phyloP scores from a whole-genome alignment of 2,329 filamentous ascomycete species.

The Aureobasidium sp. region DNA sequence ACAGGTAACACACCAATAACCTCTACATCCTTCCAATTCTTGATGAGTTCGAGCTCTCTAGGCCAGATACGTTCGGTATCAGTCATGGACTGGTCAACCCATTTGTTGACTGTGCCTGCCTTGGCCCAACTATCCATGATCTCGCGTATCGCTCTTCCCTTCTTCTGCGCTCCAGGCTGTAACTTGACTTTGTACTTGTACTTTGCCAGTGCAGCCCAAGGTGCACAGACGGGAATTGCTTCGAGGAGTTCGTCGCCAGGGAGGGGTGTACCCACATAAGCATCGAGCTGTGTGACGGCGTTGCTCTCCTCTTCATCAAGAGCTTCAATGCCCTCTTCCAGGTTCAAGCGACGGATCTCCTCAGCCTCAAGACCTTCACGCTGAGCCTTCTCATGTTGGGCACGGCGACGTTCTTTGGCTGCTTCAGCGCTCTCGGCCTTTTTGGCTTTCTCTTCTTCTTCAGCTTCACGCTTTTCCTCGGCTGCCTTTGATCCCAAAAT shows the following conservation, averaged over 20 bases:
- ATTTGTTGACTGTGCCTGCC: slow-evolving; percentile 48
- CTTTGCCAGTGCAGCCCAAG: slow-evolving; percentile 55
- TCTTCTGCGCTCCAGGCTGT: slow-evolving; percentile 83
- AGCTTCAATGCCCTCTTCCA: slow-evolving; percentile 47
- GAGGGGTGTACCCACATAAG: slow-evolving; percentile 68
- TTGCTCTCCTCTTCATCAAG: slow-evolving; percentile 27
- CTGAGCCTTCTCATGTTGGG: slow-evolving; percentile 72
- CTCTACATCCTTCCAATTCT: slow-evolving; percentile 73
- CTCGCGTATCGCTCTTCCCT: slow-evolving; percentile 89
- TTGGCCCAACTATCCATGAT: slow-evolving; percentile 74
- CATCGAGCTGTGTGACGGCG: slow-evolving; percentile 55
- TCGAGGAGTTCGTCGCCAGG: slow-evolving; percentile 74
- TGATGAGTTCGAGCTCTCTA: slow-evolving; percentile 76
- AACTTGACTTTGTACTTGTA: slow-evolving; percentile 95
- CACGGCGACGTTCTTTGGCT: slow-evolving; percentile 63
- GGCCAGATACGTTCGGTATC: slow-evolving; percentile 73
- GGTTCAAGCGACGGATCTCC: slow-evolving; percentile 53
- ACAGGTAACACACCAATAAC: slow-evolving; percentile 75
- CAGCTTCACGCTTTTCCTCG: slow-evolving; percentile 60
- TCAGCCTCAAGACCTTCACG: slow-evolving; percentile 71
- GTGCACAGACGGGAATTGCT: slow-evolving; percentile 55
- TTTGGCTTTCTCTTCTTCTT: slow-evolving; percentile 49
- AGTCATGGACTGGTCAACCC: slow-evolving; percentile 39
- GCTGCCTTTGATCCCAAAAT: slow-evolving; percentile 73
- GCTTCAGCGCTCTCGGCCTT: slow-evolving; percentile 61